phyloP scores from a whole-genome alignment of 331 rosid genomes.

The Ulmus americana region DNA sequence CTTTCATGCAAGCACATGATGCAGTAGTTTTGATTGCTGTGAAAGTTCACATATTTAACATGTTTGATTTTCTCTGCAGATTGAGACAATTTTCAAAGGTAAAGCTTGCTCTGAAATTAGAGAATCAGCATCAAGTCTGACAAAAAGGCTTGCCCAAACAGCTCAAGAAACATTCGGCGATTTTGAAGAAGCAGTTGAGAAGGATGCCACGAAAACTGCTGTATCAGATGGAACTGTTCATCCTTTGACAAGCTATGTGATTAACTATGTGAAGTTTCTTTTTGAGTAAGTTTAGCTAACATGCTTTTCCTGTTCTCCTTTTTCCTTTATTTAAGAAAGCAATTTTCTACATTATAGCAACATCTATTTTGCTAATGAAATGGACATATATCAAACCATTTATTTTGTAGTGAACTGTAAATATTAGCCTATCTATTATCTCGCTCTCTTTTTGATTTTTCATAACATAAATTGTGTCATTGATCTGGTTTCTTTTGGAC shows the following conservation, averaged over 20 bases:
- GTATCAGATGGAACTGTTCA: slow-evolving; percentile 98
- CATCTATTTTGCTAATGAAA: neutral
- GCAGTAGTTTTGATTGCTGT: neutral
- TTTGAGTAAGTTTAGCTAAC: slow-evolving; percentile 68
- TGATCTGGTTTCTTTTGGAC: neutral
- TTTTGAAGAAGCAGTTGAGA: slow-evolving; percentile 98
- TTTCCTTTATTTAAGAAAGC: neutral
- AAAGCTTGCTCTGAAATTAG: slow-evolving; percentile 71
- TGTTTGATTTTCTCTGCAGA: slow-evolving; percentile 40
- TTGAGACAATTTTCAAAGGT: slow-evolving; percentile 73
- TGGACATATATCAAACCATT: neutral
- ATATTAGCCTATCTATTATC: neutral
- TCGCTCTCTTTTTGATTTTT: neutral
- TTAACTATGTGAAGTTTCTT: slow-evolving; percentile 92
- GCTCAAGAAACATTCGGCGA: slow-evolving; percentile 95
- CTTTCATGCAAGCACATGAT: no score
- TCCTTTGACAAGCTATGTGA: slow-evolving; percentile 96
- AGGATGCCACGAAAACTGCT: slow-evolving; percentile 96
- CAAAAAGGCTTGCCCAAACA: slow-evolving; percentile 89
- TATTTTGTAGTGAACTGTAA: neutral
- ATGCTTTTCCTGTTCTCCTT: slow-evolving; percentile 10
- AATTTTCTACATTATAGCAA: neutral
- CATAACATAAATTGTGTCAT: neutral
- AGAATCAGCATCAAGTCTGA: slow-evolving; percentile 76
- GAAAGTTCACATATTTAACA: slow-evolving; percentile 11